Conservation (phyloP, 176 grass and related monocot species). For the Carex cristatella region DNA sequence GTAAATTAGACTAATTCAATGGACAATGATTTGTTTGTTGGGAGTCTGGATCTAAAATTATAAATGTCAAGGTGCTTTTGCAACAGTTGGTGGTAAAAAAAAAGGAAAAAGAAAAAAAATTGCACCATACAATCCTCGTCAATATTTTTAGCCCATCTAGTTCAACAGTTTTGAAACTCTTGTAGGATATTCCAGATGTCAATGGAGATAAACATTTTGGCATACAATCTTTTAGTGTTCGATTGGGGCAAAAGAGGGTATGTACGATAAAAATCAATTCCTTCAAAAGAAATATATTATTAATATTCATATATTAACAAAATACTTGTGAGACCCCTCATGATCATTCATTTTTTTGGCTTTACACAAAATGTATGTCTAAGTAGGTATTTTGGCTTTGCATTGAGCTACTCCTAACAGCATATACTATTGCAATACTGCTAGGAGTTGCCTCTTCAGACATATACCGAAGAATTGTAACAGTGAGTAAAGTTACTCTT, state of each 20-base stretch:
- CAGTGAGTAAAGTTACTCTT: conserved; percentile 33
- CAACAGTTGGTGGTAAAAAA: not conserved
- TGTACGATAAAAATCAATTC: conserved; percentile 12
- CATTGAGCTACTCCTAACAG: conserved; percentile 54
- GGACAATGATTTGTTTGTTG: not conserved
- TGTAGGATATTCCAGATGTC: conserved; percentile 82
- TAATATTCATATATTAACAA: not conserved
- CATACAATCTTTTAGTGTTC: conserved; percentile 70
- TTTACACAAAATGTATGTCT: not conserved
- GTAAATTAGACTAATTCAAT: not conserved
- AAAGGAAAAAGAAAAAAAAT: too few species aligned
- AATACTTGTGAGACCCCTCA: not conserved
- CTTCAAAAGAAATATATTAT: not conserved
- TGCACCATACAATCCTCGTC: not conserved
- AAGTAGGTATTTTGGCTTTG: conserved; percentile 77
- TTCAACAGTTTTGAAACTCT: not conserved
- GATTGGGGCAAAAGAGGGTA: conserved; percentile 53
- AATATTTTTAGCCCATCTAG: not conserved
- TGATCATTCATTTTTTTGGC: not conserved
- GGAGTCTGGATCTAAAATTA: not conserved
- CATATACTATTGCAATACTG: conserved; percentile 60
- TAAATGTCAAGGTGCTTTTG: not conserved
- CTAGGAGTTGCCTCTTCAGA: conserved; percentile 51
- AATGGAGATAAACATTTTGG: conserved; percentile 71
- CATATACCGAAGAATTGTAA: conserved; percentile 30